Conservation (phyloP, 495 filamentous ascomycete genomes). For the Aspergillus cristatus region DNA sequence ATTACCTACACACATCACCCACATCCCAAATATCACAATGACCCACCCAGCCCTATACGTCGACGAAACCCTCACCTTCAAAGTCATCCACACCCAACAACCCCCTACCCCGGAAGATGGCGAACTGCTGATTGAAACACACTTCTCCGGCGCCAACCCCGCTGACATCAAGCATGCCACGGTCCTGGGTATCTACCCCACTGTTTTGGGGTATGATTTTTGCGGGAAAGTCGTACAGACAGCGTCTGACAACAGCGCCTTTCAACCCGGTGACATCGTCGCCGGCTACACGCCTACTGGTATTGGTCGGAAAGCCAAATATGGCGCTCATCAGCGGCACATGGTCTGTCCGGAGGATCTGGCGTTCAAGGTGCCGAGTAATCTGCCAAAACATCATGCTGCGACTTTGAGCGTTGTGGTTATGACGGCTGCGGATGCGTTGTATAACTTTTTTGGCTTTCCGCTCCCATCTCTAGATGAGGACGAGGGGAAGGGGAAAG, state of each 20-base stretch:
- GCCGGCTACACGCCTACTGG: not conserved
- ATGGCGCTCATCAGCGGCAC: not conserved
- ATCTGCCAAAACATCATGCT: not conserved
- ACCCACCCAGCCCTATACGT: not conserved
- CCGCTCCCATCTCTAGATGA: no score
- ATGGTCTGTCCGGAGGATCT: not conserved
- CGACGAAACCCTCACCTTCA: not conserved
- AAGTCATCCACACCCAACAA: not conserved
- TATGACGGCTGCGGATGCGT: not conserved
- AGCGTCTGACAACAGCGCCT: not conserved
- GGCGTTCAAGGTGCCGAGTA: not conserved
- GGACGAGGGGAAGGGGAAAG: not conserved
- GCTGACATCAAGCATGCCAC: conserved; percentile 1
- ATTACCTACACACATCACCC: no score
- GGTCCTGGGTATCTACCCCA: not conserved
- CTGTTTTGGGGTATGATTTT: conserved; percentile 1
- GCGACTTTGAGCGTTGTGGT: not conserved
- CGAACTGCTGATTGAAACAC: not conserved
- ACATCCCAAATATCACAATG: no score
- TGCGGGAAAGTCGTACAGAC: not conserved
- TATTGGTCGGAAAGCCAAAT: not conserved
- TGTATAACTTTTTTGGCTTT: not conserved
- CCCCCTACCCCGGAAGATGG: not conserved
- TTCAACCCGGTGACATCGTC: not conserved
- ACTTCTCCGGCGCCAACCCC: not conserved